Evolutionary conservation across 2,329 filamentous ascomycete genomes (phyloP), one percentile per base, ranked within the genome.

Genomic region (Colletotrichum cordylinicola): DNA sequence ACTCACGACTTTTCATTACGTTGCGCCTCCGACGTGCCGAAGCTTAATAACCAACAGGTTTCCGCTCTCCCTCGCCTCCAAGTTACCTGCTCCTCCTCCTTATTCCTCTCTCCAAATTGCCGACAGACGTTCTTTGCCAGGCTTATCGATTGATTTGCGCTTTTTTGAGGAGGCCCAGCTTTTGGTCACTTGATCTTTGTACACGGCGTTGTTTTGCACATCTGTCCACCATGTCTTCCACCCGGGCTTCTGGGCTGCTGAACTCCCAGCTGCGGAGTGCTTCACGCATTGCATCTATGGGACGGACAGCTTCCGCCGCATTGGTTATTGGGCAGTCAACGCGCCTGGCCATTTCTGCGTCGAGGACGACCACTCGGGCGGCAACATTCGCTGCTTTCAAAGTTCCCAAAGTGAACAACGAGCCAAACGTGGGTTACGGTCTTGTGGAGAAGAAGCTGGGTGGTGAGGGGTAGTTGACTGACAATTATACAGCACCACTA

Each of bases 341-440:
- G 48, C 75, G 56, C 29, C 18, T 75, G 55, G 21, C 55, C 16
- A 48, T 52, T 15, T 31, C 66, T 6, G 37, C 84, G 56, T 80
- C 82, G 58, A 83, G 81, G 37, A 84, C 81, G 9, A 77, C 73
- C 33, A 71, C 78, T 56, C 86, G 82, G 67, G 80, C 82, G 80
- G 86, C 93, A 73, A 94, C 92, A 9, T 89, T 98, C 78, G 96
- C 96, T 66, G 90, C 92, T 77, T 98, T 98, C 91, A 96, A 95
- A 88, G 91, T 96, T 67, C 97, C 97, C 66, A 93, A 93, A 78
- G 92, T 98, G 80, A 88, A 91, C 83, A 99, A 99, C 84, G 97
- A 99, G 88, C 95, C 95, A n/a, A 99, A 98, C 84, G 96, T 98
- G 86, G 85, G 95, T 89, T n/a, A 21, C 43, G 55, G 75, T 68